Conservation (phyloP, 2,329 filamentous ascomycete species). For the Daldinia sp. region DNA sequence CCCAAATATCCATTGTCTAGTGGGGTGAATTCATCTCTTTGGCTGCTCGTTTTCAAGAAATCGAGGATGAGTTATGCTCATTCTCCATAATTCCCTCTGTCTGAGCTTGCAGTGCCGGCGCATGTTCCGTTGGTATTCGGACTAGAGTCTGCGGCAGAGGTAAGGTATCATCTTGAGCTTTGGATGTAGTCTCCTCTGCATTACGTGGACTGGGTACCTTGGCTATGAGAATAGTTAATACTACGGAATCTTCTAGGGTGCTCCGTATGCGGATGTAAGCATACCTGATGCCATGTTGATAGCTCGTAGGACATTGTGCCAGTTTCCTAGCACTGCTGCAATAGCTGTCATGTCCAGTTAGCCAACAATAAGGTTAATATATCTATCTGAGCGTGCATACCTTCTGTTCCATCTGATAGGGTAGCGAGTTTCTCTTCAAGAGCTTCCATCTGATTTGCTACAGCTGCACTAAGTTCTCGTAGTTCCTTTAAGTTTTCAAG, state of each 20-base stretch:
- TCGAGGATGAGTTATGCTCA: slow-evolving; percentile 51
- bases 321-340: slow-evolving; percentile 85
- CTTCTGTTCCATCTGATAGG: slow-evolving; percentile 84
- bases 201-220: slow-evolving; percentile 74
- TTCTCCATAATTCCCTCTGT: slow-evolving; percentile 64
- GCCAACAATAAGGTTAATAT: slow-evolving; percentile 1
- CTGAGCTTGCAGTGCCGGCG: slow-evolving; percentile 71
- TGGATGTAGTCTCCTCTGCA: slow-evolving; percentile 52
- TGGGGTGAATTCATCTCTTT: slow-evolving; percentile 14
- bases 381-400: slow-evolving; percentile 55
- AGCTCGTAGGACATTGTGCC: slow-evolving; percentile 86
- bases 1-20: neutral
- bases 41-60: slow-evolving; percentile 27
- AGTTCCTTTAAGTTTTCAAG: slow-evolving; percentile 83
- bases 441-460: slow-evolving; percentile 85
- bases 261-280: slow-evolving; percentile 45
- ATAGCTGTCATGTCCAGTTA: slow-evolving; percentile 68
- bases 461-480: slow-evolving; percentile 80
- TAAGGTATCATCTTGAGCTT: slow-evolving; percentile 57
- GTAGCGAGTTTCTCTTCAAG: slow-evolving; percentile 83
- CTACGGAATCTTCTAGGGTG: neutral
- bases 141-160: slow-evolving; percentile 84
- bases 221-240: slow-evolving; percentile 58
- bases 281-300: slow-evolving; percentile 89
- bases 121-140: slow-evolving; percentile 85